A percentile compares a stretch with the other conserved stretches of the same genome.
phyloP scores from a whole-genome alignment of 2,329 filamentous ascomycete species.

The Penicillium decumbens region DNA sequence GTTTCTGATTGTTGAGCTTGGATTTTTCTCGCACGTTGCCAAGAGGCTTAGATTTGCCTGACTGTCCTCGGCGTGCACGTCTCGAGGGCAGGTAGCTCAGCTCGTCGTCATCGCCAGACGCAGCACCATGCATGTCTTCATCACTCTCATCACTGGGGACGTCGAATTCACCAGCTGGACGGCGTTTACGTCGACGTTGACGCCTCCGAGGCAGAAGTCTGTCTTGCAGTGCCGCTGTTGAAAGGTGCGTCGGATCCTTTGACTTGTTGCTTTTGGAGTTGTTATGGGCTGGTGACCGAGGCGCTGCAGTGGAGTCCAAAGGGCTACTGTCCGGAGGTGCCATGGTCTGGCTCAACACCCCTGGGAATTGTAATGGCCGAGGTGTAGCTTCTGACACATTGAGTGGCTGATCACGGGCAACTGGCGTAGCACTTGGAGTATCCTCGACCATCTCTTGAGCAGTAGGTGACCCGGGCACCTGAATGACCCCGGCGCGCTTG shows the following conservation, averaged over 20 bases:
- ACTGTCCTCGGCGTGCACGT: constrained; percentile 16
- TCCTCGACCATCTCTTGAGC: constrained; percentile 15
- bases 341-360: constrained; percentile 34
- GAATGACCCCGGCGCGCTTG: constrained; percentile 29
- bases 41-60: constrained; percentile 20
- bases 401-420: constrained; percentile 3
- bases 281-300: constrained; percentile 6
- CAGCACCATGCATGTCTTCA: constrained; percentile 17
- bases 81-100: constrained; percentile 28
- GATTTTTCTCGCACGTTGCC: constrained; percentile 13
- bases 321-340: constrained; percentile 38
- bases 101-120: constrained; percentile 36
- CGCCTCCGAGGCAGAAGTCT: constrained; percentile 35
- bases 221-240: constrained; percentile 36
- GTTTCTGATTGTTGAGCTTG: constrained; percentile 15
- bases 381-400: constrained; percentile 9
- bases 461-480: constrained; percentile 27
- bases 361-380: constrained; percentile 14
- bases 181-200: constrained; percentile 21
- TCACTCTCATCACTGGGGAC: constrained; percentile 27
- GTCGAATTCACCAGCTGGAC: constrained; percentile 17
- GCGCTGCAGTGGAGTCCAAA: constrained; percentile 9
- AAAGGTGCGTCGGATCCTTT: constrained; percentile 20
- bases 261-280: constrained; percentile 1
- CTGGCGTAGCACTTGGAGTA: constrained; percentile 17